Conservation (phyloP, 768 basidiomycete species). For the Pleurotus salmoneostramineus region DNA sequence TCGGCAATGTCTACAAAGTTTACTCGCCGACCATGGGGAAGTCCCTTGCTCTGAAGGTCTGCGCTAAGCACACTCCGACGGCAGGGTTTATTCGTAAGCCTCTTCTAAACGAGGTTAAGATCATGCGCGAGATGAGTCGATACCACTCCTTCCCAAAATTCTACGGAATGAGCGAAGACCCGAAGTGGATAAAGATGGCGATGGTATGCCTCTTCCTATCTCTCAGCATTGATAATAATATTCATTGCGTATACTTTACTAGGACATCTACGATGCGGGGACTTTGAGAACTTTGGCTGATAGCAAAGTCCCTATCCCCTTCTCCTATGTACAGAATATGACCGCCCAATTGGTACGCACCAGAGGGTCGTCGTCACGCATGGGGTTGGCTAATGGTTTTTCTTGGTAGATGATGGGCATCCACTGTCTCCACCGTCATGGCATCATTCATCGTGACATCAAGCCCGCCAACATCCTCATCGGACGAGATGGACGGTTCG, state of each 20-base stretch:
- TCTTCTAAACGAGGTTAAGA: background rate
- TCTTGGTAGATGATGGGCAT: background rate
- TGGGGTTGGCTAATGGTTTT: background rate
- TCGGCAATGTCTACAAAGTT: background rate
- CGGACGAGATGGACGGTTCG: background rate
- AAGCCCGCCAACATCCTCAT: conserved; percentile 99
- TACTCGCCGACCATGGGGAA: background rate
- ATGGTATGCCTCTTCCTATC: background rate
- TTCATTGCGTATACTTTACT: background rate
- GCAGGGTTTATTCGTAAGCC: background rate
- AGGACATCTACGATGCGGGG: background rate
- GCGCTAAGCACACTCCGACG: background rate
- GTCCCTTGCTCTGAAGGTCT: background rate
- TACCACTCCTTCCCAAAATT: background rate
- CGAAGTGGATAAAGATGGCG: background rate
- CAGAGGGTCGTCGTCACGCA: background rate
- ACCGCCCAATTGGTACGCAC: conserved; percentile 1
- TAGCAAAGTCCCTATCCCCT: background rate
- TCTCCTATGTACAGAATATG: background rate
- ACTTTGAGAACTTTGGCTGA: background rate
- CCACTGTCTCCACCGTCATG: conserved; percentile 2
- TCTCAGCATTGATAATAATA: background rate
- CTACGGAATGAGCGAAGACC: background rate
- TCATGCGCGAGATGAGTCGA: background rate
- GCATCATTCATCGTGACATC: conserved; percentile 95